Percentiles rank a stretch among this genome's conserved stretches.
phyloP scores from a whole-genome alignment of 345 rosid genomes.

The Microcos paniculata region DNA sequence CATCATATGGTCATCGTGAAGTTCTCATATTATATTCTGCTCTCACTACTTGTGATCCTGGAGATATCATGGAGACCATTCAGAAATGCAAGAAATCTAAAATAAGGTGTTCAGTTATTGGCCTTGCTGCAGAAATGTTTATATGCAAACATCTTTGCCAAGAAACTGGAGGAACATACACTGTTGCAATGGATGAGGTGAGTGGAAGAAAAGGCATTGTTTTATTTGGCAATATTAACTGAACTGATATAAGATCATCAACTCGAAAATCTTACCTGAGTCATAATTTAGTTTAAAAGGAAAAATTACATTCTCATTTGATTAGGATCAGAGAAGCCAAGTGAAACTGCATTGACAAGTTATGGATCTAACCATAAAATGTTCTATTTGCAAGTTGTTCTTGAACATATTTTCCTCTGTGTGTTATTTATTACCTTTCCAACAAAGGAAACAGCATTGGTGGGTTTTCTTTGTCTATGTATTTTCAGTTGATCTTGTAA shows the following conservation, averaged over 20 bases:
- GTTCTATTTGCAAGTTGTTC: conserved; percentile 54
- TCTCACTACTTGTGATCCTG: conserved; percentile 87
- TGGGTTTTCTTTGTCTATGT: neutral
- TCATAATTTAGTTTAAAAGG: neutral
- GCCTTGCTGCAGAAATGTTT: conserved; percentile 88
- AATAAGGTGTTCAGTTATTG: conserved; percentile 87
- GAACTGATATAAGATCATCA: neutral
- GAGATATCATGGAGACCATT: conserved; percentile 84
- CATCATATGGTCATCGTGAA: conserved; percentile 91
- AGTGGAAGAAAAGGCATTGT: conserved; percentile 9
- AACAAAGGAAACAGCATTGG: neutral
- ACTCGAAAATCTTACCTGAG: neutral
- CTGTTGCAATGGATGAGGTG: conserved; percentile 88
- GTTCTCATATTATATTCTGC: conserved; percentile 80
- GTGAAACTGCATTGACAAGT: neutral
- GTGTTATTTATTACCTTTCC: neutral
- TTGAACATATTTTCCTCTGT: conserved; percentile 35
- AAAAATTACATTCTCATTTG: conserved; percentile 54
- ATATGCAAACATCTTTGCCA: conserved; percentile 90
- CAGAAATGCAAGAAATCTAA: conserved; percentile 78
- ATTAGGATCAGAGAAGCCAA: conserved; percentile 72
- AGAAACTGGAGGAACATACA: conserved; percentile 83
- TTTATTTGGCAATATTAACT: neutral
- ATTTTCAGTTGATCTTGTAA: neutral
- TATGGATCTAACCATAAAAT: conserved; percentile 34